Base-by-base conservation (phyloP, 148 eudicot genomes). In the Polygonum aviculare region DNA sequence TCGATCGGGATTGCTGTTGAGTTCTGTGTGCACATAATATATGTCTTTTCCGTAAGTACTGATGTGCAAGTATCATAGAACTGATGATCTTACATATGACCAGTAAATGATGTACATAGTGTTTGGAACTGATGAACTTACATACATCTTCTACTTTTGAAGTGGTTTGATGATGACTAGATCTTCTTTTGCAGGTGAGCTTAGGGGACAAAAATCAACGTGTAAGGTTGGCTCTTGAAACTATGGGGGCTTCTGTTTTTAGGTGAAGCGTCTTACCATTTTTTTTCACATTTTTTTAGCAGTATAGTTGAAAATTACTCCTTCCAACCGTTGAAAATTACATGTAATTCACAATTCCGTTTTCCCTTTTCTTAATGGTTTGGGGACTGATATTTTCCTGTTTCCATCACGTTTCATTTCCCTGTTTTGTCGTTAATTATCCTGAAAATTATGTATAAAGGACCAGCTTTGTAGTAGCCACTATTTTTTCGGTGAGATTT, bases 1-100 rank as follows among this genome's bases (percentile, higher is more conserved):
- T 87, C 98, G 16, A 93, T 94, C 75, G 98, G 98, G 35, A 94
- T 94, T 72, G 93, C 95, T 51, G 98, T 94, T 74, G 98, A 94
- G 84, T 94, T 94, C 83, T 94, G 98, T 70, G 97, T 94, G 73
- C 98, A 94, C 78, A 86, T 94, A 69, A 92, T 97, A 73, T 97
- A 94, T 85, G 95, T 97, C 75, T 94, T 94, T 88, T 85, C 93
- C 93, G 98, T 94, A 72, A 81, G 82, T 85, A 9, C n/a, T 79
- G 9, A 16, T 51, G 50, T 71, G 36, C 33, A 75, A 19, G 49
- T 57, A 22, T 62, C 55, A 5, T 73, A 26, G 36, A 73, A 2
- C 47, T 5, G 52, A 26, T 47, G 59, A 45, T 36, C 10, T 62
- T 19, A 9, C 7, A 19, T 55, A 1, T 21, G 63, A 57, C 19